These are phyloP conservation scores for Mortierella sp. DNA, from an alignment of 371 early-diverging fungal species.

Conservation along the genomic window DNA sequence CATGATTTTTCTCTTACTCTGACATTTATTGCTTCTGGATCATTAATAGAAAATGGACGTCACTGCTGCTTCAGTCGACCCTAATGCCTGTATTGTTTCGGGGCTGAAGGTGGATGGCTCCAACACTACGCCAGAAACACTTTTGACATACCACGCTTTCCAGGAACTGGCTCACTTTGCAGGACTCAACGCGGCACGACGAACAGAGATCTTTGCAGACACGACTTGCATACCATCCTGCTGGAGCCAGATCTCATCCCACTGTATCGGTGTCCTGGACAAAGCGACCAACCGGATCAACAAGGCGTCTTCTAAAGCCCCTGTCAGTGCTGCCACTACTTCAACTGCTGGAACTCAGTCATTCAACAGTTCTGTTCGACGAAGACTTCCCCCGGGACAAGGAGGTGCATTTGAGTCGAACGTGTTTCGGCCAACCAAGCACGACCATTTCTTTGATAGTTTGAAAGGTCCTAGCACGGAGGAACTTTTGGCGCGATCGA, in stretches of 20 bases:
- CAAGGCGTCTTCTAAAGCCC: conserved; percentile 12
- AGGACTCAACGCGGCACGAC: conserved; percentile 46
- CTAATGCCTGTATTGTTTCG: conserved; percentile 53
- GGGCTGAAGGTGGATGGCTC: conserved; percentile 52
- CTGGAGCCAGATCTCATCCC: conserved; percentile 60
- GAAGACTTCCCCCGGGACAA: conserved; percentile 31
- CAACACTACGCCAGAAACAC: conserved; percentile 10
- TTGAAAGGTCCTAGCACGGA: conserved; percentile 50
- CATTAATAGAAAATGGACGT: conserved; percentile 48
- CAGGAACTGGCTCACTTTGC: conserved; percentile 60
- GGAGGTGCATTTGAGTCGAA: conserved; percentile 48
- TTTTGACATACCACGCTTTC: conserved; percentile 55
- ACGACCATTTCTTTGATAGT: conserved; percentile 35
- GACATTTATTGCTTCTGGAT: neutral
- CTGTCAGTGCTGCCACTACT: conserved; percentile 7
- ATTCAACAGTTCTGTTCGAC: conserved; percentile 20
- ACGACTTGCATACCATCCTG: conserved; percentile 56
- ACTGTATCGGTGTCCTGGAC: conserved; percentile 57
- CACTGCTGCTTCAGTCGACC: conserved; percentile 39
- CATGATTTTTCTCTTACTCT: neutral
- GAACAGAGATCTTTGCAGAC: conserved; percentile 55
- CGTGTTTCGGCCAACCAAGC: conserved; percentile 37
- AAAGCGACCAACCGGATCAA: conserved; percentile 27
- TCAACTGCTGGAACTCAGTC: neutral
- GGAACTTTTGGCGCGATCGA: conserved; percentile 33